Base-by-base conservation (phyloP, 2,329 filamentous ascomycete species). In the Fusarium decemcellulare region DNA sequence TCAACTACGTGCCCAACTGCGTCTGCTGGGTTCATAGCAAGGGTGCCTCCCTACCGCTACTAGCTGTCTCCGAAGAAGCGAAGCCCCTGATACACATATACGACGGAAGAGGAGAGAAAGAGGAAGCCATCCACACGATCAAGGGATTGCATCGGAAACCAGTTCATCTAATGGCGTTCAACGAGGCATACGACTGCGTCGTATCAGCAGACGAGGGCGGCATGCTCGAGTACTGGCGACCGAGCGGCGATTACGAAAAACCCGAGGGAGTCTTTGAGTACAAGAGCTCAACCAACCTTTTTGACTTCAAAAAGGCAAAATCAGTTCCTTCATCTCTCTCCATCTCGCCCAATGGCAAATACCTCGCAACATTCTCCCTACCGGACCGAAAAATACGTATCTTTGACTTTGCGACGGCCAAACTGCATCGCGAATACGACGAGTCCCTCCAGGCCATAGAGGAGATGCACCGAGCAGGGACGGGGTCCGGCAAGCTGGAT, bases 221-320 rank as follows among this genome's bases (percentile, higher is more conserved):
- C 27, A 98, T 98, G 95, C 78, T 99, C 10, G 96, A 99, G 80
- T 99, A 99, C 81, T 99, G 96, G 96, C 88, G 89, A 61, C 94
- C 96, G 1, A 88, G 88, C 67, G 90, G 89, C 2, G 90, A 85
- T 40, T 98, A 94, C 78, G 94, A 97, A 75, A 98, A 98, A 80
- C 96, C 96, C 0, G 91, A 94, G 72, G 94, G 90, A 55, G 94
- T 99, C 16, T 99, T 97, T 78, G 88, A 93, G 71, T 93, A 94
- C 82, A 99, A 99, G 82, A 97, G 94, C 77, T 91, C 93, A 2
- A 99, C 96, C 4, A 96, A 93, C 75, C 86, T 99, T 1, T 99
- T 98, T 76, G 95, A 97, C 56, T 98, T 99, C 83, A 98, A 97
- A 77, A 98, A 98, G 81, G 88, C 93, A 53, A 98, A 97, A 79